Evolutionary conservation across 805 yeast species (phyloP).

Genomic region (Cyberlindnera xishuangbannaensis): DNA sequence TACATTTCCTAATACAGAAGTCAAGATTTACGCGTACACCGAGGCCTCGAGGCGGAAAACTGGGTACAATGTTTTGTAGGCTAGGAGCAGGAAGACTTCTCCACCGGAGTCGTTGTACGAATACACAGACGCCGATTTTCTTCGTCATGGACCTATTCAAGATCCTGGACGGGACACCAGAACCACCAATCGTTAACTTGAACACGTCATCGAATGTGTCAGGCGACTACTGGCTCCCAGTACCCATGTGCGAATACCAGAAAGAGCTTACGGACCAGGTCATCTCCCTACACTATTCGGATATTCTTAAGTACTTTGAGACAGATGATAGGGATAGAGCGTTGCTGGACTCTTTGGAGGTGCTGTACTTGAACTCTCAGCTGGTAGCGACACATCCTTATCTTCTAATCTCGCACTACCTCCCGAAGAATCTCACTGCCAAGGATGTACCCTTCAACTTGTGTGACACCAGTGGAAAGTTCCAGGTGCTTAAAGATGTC

Average conservation of each 20-base stretch:
- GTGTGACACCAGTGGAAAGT: conserved; percentile 80
- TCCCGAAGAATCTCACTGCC: conserved; percentile 72
- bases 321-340: conserved; percentile 45
- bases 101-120: too few species aligned
- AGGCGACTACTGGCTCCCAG: conserved; percentile 71
- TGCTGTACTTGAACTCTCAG: conserved; percentile 70
- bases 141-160: conserved; percentile 72
- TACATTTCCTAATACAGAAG: too few species aligned
- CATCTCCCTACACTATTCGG: conserved; percentile 85
- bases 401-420: conserved; percentile 71
- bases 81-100: too few species aligned
- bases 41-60: too few species aligned
- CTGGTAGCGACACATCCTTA: conserved; percentile 88
- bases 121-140: too few species aligned
- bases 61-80: too few species aligned
- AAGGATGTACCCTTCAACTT: conserved; percentile 67
- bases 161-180: conserved; percentile 79
- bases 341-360: conserved; percentile 67
- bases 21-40: too few species aligned
- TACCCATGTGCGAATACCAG: conserved; percentile 83
- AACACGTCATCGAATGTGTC: conserved; percentile 25
- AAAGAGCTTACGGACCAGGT: conserved; percentile 88
- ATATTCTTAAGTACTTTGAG: conserved; percentile 82
- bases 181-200: conserved; percentile 58
- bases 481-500: conserved; percentile 61